Base-by-base conservation (phyloP, 2,329 filamentous ascomycete species). In the Pestalotiopsis sp. region DNA sequence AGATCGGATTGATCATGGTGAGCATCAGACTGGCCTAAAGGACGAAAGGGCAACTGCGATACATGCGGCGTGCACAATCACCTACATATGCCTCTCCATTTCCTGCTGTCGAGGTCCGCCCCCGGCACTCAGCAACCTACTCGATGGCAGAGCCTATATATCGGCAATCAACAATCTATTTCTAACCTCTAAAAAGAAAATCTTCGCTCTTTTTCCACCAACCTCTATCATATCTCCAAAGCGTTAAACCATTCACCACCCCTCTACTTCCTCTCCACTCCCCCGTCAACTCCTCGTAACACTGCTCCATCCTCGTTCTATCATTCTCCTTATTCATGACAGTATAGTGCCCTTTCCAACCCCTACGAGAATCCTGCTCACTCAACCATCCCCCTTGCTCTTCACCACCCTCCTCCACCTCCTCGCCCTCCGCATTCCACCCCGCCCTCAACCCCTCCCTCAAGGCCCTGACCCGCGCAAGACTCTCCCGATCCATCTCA, bases 271-370 rank as follows among this genome's bases (percentile, higher is more conserved):
- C 70, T 14, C 20, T 38, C 25, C 70, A 67, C 13, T 67, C 66
- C 0, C 57, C 36, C n/a, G 31, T 52, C 20, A 72, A 13, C 45
- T 70, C 69, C 17, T 59, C 45, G 20, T 70, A 36, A 39, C 70
- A 72, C 41, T 38, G 45, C 39, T 56, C 20, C 13, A 71, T 66
- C n/a, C 36, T 64, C 13, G 66, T 67, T n/a, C 56, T 36, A 25
- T 70, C 68, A 23, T 70, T 39, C 12, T 67, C 68, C 60, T 71
- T 72, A n/a, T 73, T 72, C 70, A 71, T 70, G 20, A 73, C 17
- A 38, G 72, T 72, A 23, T 73, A 74, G 38, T 74, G 70, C 2
- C 72, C 72, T 2, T 66, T 64, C 14, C 71, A 73, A 12, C 41
- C 41, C 23, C 57, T 52, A 7, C 61, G 52, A 3, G 61, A 38